Conservation (phyloP, 257 asterid species). For the Perilla frutescens region DNA sequence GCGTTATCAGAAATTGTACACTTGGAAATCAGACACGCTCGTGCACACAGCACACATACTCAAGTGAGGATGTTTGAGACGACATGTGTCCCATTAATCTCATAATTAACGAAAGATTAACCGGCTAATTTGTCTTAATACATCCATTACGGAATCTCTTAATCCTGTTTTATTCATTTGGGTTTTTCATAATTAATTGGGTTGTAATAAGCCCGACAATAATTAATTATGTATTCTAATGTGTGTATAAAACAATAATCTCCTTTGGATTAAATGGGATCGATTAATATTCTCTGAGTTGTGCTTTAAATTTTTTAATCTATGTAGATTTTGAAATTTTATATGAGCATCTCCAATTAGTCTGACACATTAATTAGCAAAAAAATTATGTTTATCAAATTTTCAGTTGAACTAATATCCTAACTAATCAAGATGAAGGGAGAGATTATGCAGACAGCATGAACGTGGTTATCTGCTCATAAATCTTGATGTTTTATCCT, state of each 20-base stretch:
- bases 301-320: constrained; percentile 1
- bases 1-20: constrained; percentile 3
- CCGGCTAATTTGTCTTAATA: constrained; percentile 29
- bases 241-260: not conserved
- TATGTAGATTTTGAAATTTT: constrained; percentile 24
- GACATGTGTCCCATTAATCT: constrained; percentile 23
- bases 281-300: constrained; percentile 23
- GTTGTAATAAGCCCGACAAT: constrained; percentile 25
- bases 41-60: too few relatives aligned
- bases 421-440: constrained; percentile 15
- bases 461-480: constrained; percentile 30
- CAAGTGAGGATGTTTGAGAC: not conserved
- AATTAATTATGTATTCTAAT: constrained; percentile 1
- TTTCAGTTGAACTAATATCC: not conserved
- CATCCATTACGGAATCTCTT: constrained; percentile 31
- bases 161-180: not conserved
- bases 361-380: constrained; percentile 15
- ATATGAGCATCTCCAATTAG: constrained; percentile 3
- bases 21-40: not conserved
- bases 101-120: constrained; percentile 16
- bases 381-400: not conserved
- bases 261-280: constrained; percentile 18
- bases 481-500: constrained; percentile 32
- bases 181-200: constrained; percentile 12
- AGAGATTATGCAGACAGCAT: constrained; percentile 12